phyloP scores from a whole-genome alignment of 352 stramenopile species.

The Globisporangium irregulare region DNA sequence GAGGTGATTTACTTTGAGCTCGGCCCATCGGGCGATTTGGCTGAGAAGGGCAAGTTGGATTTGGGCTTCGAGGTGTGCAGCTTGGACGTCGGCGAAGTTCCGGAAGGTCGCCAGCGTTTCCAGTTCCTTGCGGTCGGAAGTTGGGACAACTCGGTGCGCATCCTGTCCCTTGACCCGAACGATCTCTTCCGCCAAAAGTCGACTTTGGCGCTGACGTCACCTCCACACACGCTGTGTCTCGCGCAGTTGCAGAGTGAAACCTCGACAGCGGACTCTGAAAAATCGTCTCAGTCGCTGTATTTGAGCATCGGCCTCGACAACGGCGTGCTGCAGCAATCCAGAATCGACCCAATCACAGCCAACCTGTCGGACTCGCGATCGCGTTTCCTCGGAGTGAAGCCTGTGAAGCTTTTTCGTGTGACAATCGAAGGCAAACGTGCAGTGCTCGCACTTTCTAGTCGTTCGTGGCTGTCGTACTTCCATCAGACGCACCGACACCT shows the following conservation, averaged over 20 bases:
- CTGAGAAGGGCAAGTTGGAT: slow-evolving; percentile 93
- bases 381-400: slow-evolving; percentile 92
- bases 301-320: slow-evolving; percentile 92
- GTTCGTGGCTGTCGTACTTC: slow-evolving; percentile 96
- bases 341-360: slow-evolving; percentile 86
- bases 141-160: slow-evolving; percentile 89
- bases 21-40: slow-evolving; percentile 89
- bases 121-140: slow-evolving; percentile 96
- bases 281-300: slow-evolving; percentile 69
- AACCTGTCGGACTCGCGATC: slow-evolving; percentile 87
- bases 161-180: slow-evolving; percentile 94
- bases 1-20: slow-evolving; percentile 99
- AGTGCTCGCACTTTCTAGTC: slow-evolving; percentile 94
- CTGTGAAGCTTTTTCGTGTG: slow-evolving; percentile 95
- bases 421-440: slow-evolving; percentile 83
- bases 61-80: slow-evolving; percentile 96
- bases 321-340: slow-evolving; percentile 92
- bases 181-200: slow-evolving; percentile 88
- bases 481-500: slow-evolving; percentile 89
- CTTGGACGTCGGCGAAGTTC: slow-evolving; percentile 96
- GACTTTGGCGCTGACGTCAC: slow-evolving; percentile 75
- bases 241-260: slow-evolving; percentile 77
- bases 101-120: slow-evolving; percentile 90
- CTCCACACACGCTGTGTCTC: slow-evolving; percentile 81
- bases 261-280: slow-evolving; percentile 44